These are phyloP conservation scores for Rhizopus sp. DNA, from an alignment of 371 early-diverging fungal species.

Conservation along the genomic window DNA sequence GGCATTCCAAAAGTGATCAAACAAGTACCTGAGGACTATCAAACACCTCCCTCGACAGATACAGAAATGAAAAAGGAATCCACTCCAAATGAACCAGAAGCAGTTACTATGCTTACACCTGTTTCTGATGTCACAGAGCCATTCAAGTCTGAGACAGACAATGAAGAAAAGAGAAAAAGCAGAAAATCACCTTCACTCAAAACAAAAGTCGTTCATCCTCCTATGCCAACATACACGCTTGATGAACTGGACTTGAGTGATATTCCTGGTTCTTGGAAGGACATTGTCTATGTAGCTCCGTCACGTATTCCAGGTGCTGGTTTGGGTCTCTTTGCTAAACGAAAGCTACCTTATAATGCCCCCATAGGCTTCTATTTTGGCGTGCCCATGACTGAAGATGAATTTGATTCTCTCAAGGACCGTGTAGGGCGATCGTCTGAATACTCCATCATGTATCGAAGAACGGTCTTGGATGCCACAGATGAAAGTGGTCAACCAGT, in stretches of 20 bases:
- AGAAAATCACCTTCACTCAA: not conserved
- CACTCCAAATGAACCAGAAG: not conserved
- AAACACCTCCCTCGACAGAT: slow-evolving; percentile 3
- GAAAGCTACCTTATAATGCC: slow-evolving; percentile 67
- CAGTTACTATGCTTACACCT: no score
- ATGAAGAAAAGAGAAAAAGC: not conserved
- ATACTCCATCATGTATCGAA: slow-evolving; percentile 78
- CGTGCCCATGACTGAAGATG: slow-evolving; percentile 90
- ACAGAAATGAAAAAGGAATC: not conserved
- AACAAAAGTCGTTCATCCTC: not conserved
- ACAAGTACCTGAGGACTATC: not conserved
- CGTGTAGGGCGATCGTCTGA: slow-evolving; percentile 68
- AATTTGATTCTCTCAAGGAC: slow-evolving; percentile 85
- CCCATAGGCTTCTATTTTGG: slow-evolving; percentile 92
- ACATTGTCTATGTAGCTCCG: slow-evolving; percentile 40
- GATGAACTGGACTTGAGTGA: slow-evolving; percentile 23
- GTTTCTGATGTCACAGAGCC: not conserved
- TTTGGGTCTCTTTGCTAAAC: slow-evolving; percentile 76
- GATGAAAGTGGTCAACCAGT: slow-evolving; percentile 73
- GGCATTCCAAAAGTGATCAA: slow-evolving; percentile 37
- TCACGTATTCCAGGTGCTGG: slow-evolving; percentile 48
- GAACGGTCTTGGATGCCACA: slow-evolving; percentile 73
- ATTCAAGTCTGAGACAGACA: not conserved
- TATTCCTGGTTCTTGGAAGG: slow-evolving; percentile 46
- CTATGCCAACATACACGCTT: slow-evolving; percentile 6